Evolutionary conservation across 1,284 basidiomycete species (phyloP), one percentile per base, ranked within the genome.

Genomic region (Ustilago esculenta): DNA sequence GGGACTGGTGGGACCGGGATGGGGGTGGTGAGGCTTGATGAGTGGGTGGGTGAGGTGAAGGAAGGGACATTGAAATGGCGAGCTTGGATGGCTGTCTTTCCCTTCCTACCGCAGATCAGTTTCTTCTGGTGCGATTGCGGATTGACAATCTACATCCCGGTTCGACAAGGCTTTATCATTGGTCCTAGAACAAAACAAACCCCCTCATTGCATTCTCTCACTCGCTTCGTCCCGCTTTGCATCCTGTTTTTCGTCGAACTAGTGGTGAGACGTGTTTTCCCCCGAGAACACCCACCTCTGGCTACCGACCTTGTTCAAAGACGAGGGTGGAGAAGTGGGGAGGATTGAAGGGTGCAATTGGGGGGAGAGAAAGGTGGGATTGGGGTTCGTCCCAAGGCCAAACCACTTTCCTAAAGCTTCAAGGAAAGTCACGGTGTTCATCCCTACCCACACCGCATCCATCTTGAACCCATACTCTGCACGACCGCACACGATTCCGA

Each of bases 141-240:
- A n/a, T n/a, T n/a, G 27, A 29, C 12, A 7, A 7, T 12, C 27
- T 29, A 53, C 42, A 45, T 30, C 23, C 50, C 32, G 35, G 15
- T 11, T 53, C 50, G 50, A 53, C 42, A 53, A 53, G 42, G 50
- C 50, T 37, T 32, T 21, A 17, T 11, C 17, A n/a, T n/a, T n/a
- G 17, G 49, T 53, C 50, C 50, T 45, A 53, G 27, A 53, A 5
- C 30, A 15, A 46, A 10, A 23, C 10, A 15, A 36, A n/a, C 35
- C 35, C 17, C n/a, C n/a, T n/a, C n/a, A n/a, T n/a, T n/a, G n/a
- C n/a, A n/a, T n/a, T n/a, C n/a, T n/a, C n/a, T n/a, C n/a, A n/a
- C n/a, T n/a, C n/a, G n/a, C n/a, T n/a, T n/a, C n/a, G n/a, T n/a
- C n/a, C n/a, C n/a, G n/a, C n/a, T n/a, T n/a, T n/a, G n/a, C n/a